phyloP scores from a whole-genome alignment of 2,329 filamentous ascomycete species.

The Cladosporium sphaerospermum region DNA sequence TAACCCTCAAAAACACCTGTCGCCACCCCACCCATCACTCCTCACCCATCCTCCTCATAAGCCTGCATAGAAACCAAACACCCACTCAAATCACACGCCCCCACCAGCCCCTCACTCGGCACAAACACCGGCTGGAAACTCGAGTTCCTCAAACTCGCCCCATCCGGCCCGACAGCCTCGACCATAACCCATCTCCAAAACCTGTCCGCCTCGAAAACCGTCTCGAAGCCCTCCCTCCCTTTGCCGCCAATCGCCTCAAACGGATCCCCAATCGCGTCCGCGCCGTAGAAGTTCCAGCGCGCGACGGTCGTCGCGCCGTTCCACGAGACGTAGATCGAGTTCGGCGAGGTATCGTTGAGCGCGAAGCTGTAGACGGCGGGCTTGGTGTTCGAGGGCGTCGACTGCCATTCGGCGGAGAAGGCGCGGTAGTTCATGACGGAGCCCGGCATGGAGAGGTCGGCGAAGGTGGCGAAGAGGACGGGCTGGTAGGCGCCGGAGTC shows the following conservation, averaged over 20 bases:
- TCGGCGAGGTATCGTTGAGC: constrained; percentile 18
- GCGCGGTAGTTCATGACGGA: constrained; percentile 42
- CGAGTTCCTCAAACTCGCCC: constrained; percentile 21
- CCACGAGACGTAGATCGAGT: constrained; percentile 45
- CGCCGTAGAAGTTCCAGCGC: constrained; percentile 42
- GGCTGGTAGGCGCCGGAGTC: constrained; percentile 31
- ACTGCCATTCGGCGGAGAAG: constrained; percentile 36
- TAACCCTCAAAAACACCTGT: not conserved
- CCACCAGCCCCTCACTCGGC: constrained; percentile 10
- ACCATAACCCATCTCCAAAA: constrained; percentile 19
- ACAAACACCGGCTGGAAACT: constrained; percentile 20
- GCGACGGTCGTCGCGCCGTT: constrained; percentile 41
- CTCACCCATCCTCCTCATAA: not conserved
- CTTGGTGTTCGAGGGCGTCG: constrained; percentile 37
- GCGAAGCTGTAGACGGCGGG: constrained; percentile 34
- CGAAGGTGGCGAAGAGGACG: constrained; percentile 46
- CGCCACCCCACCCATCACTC: not conserved
- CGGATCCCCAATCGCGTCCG: constrained; percentile 11
- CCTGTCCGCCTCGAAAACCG: constrained; percentile 13
- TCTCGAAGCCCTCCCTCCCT: constrained; percentile 20
- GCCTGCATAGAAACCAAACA: constrained; percentile 4
- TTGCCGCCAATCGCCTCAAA: constrained; percentile 15
- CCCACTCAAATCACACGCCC: not conserved
- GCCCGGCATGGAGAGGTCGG: constrained; percentile 15
- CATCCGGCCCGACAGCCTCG: constrained; percentile 19